These are phyloP conservation scores for Phytophthora crassamura DNA, from an alignment of 352 stramenopile species.

Conservation along the genomic window DNA sequence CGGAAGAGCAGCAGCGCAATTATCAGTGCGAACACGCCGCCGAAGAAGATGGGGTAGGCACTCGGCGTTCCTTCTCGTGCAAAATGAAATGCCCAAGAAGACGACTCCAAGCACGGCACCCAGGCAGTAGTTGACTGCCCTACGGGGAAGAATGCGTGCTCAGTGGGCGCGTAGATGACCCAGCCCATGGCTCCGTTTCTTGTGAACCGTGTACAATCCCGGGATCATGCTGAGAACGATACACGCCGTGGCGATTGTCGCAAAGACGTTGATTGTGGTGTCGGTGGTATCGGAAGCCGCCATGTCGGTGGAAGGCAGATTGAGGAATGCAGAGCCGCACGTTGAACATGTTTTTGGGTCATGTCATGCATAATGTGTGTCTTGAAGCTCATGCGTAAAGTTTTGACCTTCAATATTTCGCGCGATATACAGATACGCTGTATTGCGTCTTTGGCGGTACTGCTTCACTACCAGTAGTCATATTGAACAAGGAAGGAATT, in stretches of 20 bases:
- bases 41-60: slow-evolving; percentile 30
- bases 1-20: slow-evolving; percentile 31
- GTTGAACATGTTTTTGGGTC: too few species aligned
- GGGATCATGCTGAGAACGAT: slow-evolving; percentile 46
- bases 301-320: slow-evolving; percentile 2
- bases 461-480: too few species aligned
- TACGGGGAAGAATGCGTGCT: slow-evolving; percentile 30
- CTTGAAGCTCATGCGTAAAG: too few species aligned
- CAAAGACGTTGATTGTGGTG: slow-evolving; percentile 38
- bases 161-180: slow-evolving; percentile 34
- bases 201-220: slow-evolving; percentile 28
- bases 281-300: slow-evolving; percentile 32
- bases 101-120: slow-evolving; percentile 28
- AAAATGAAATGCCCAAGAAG: slow-evolving; percentile 34
- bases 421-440: too few species aligned
- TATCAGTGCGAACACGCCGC: slow-evolving; percentile 24
- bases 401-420: too few species aligned
- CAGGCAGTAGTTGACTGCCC: slow-evolving; percentile 38
- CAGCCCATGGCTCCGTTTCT: slow-evolving; percentile 33
- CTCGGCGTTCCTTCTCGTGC: slow-evolving; percentile 32
- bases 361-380: too few species aligned
- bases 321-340: too few species aligned
- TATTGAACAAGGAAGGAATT: too few species aligned
- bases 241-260: slow-evolving; percentile 39
- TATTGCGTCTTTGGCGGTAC: too few species aligned